Evolutionary conservation across 768 basidiomycete genomes (phyloP).

Genomic region (Aureoboletus auriporus): DNA sequence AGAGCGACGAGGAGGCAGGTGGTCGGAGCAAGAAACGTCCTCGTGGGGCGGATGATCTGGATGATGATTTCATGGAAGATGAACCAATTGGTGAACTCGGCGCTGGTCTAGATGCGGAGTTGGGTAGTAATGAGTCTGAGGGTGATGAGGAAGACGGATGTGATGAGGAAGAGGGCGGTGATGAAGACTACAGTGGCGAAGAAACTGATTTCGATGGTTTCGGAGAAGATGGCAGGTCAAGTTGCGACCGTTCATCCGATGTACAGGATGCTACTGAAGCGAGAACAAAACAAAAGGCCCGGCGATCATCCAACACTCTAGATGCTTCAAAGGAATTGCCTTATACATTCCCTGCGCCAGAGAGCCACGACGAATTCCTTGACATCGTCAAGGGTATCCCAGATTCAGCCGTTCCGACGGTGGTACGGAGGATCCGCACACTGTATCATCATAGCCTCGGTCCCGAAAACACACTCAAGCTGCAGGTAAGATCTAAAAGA

Average conservation of each 20-base stretch:
- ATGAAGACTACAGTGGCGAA: conserved; percentile 26
- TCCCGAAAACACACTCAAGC: conserved; percentile 85
- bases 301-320: conserved; percentile 29
- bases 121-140: conserved; percentile 38
- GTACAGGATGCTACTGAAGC: conserved; percentile 38
- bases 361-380: conserved; percentile 85
- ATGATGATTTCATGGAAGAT: conserved; percentile 72
- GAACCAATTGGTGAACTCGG: conserved; percentile 34
- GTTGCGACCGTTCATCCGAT: conserved; percentile 35
- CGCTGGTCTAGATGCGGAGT: conserved; percentile 34
- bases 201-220: conserved; percentile 31
- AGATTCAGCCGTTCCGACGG: conserved; percentile 70
- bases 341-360: conserved; percentile 88
- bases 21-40: conserved; percentile 45
- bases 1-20: conserved; percentile 56
- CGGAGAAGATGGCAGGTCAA: conserved; percentile 32
- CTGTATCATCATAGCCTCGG: conserved; percentile 91
- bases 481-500: conserved; percentile 60
- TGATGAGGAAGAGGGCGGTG: conserved; percentile 26
- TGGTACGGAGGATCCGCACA: conserved; percentile 86
- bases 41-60: conserved; percentile 82
- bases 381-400: conserved; percentile 68
- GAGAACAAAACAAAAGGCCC: conserved; percentile 29
- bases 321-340: conserved; percentile 64
- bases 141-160: conserved; percentile 8